Percentiles rank a stretch among this genome's conserved stretches.
Evolutionary conservation across 768 basidiomycete genomes (phyloP).

Genomic region (Russula vinacea): DNA sequence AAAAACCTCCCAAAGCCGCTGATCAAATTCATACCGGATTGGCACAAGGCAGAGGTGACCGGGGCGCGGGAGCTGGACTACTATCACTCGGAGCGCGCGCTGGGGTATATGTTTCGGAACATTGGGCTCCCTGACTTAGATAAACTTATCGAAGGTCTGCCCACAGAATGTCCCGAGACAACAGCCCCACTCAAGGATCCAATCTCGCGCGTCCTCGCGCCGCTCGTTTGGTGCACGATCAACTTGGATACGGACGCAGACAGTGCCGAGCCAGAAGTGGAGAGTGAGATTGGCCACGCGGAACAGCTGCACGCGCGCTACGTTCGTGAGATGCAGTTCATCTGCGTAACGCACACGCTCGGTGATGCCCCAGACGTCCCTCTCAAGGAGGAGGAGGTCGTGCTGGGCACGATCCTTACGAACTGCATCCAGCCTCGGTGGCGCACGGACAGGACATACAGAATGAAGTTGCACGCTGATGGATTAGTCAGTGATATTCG

Average conservation of each 20-base stretch:
- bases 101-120: constrained; percentile 28
- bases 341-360: constrained; percentile 46
- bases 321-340: background rate
- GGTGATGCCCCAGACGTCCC: constrained; percentile 51
- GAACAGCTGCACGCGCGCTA: background rate
- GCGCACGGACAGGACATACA: constrained; percentile 34
- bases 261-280: background rate
- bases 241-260: background rate
- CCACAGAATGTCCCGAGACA: background rate
- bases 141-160: constrained; percentile 25
- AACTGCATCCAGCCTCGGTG: constrained; percentile 61
- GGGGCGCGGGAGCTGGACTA: background rate
- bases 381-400: constrained; percentile 69
- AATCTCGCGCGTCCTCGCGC: constrained; percentile 10
- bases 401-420: constrained; percentile 68
- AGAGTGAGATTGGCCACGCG: background rate
- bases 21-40: background rate
- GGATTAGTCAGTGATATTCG: background rate
- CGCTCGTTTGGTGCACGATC: background rate
- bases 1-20: background rate
- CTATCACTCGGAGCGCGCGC: background rate
- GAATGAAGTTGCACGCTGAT: background rate
- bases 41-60: constrained; percentile 1
- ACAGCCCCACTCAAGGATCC: constrained; percentile 1
- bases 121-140: constrained; percentile 47